Evolutionary conservation across 1,284 basidiomycete species (phyloP).

Genomic region (Amylostereum areolatum): DNA sequence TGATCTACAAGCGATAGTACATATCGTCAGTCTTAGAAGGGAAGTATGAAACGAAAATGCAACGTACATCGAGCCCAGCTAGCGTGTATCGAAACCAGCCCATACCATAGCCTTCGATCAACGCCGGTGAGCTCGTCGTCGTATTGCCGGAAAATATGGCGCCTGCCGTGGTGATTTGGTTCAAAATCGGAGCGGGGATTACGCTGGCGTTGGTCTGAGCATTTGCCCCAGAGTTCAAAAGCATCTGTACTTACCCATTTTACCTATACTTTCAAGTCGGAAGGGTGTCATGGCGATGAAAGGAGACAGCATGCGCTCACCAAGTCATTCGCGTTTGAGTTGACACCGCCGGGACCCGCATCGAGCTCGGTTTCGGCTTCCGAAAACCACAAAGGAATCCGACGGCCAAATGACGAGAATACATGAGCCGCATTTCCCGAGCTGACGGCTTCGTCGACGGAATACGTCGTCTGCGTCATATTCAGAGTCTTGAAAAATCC

Average conservation of each 20-base stretch:
- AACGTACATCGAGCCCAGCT: conserved; percentile 29
- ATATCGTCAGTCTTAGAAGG: neutral
- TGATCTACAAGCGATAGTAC: conserved; percentile 13
- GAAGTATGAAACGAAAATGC: neutral
- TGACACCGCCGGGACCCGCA: conserved; percentile 39
- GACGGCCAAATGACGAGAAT: conserved; percentile 14
- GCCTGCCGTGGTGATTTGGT: conserved; percentile 31
- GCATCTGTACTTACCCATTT: conserved; percentile 37
- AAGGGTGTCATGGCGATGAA: neutral
- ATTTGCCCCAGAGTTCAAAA: conserved; percentile 37
- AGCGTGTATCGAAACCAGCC: conserved; percentile 35
- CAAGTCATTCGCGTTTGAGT: conserved; percentile 23
- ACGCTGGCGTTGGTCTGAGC: conserved; percentile 33
- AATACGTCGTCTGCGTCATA: conserved; percentile 43
- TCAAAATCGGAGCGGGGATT: conserved; percentile 30
- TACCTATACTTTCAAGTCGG: conserved; percentile 9
- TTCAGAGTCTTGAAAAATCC: conserved; percentile 37
- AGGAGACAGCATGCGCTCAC: conserved; percentile 7
- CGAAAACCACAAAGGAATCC: conserved; percentile 18
- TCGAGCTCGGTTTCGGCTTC: conserved; percentile 7
- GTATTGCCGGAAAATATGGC: conserved; percentile 9
- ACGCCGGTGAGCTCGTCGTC: conserved; percentile 2
- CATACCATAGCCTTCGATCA: conserved; percentile 31
- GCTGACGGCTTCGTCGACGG: conserved; percentile 27
- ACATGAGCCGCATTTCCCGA: conserved; percentile 28